These are phyloP conservation scores for Fusarium globosum DNA, from an alignment of 2,329 filamentous ascomycete genomes.

Conservation along the genomic window DNA sequence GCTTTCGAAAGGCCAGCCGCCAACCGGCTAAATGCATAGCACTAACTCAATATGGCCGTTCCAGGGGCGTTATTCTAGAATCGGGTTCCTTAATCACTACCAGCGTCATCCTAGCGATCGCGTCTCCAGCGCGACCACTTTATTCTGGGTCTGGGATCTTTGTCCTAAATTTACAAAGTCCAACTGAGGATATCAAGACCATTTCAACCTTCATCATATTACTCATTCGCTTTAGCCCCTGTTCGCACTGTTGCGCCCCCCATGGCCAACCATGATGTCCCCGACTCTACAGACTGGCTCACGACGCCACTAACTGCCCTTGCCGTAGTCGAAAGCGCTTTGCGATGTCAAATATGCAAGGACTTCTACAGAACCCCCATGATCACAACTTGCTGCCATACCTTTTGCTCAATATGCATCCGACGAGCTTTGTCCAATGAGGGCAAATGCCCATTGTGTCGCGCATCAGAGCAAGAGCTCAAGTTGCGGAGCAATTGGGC, in stretches of 20 bases:
- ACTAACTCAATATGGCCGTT: background rate
- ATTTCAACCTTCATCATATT: background rate
- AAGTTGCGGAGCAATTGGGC: slow-evolving; percentile 87
- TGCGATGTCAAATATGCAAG: slow-evolving; percentile 97
- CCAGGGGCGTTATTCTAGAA: slow-evolving; percentile 7
- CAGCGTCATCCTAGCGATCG: slow-evolving; percentile 33
- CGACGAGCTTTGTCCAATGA: slow-evolving; percentile 84
- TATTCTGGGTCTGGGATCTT: slow-evolving; percentile 16
- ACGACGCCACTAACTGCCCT: slow-evolving; percentile 74
- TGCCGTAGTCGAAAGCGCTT: slow-evolving; percentile 79
- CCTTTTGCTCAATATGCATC: slow-evolving; percentile 97
- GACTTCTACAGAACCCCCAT: slow-evolving; percentile 96
- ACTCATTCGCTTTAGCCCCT: background rate
- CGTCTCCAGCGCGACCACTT: slow-evolving; percentile 40
- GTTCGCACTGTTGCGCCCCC: background rate
- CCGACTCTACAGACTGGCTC: slow-evolving; percentile 89
- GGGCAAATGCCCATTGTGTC: slow-evolving; percentile 88
- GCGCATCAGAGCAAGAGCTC: slow-evolving; percentile 81
- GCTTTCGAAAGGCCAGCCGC: background rate
- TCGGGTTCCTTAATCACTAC: background rate
- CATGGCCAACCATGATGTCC: slow-evolving; percentile 58
- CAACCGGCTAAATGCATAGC: background rate
- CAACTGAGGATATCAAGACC: background rate
- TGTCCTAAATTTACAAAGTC: background rate
- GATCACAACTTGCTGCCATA: slow-evolving; percentile 94